Evolutionary conservation across 2,329 filamentous ascomycete genomes (phyloP).

Genomic region (Sclerotinia minor): DNA sequence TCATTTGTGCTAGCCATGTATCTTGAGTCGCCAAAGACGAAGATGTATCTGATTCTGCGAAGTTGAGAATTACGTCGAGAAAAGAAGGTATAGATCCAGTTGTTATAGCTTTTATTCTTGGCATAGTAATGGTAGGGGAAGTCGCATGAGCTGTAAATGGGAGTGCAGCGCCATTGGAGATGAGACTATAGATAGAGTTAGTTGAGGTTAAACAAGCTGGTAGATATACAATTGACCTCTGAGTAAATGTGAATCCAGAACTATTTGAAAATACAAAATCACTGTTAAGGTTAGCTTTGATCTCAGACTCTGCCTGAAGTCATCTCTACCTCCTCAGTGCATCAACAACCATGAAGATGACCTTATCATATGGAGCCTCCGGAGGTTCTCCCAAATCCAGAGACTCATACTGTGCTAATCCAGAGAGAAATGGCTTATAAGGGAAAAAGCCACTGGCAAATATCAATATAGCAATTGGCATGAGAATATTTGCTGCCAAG

Average conservation of each 20-base stretch:
- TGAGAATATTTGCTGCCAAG: conserved; percentile 70
- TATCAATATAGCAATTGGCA: conserved; percentile 70
- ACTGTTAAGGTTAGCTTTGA: conserved; percentile 51
- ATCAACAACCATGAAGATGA: conserved; percentile 98
- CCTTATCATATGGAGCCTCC: conserved; percentile 75
- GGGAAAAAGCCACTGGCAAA: conserved; percentile 96
- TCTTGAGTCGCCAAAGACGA: conserved; percentile 87
- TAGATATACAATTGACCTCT: conserved; percentile 59
- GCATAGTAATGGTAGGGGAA: conserved; percentile 98
- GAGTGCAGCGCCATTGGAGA: conserved; percentile 72
- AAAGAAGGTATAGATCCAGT: conserved; percentile 98
- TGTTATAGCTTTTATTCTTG: conserved; percentile 92
- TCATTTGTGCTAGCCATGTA: conserved; percentile 94
- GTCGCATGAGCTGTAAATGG: conserved; percentile 95
- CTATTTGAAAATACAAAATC: conserved; percentile 85
- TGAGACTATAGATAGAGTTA: conserved; percentile 31
- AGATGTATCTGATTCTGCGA: conserved; percentile 89
- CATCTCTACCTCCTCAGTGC: conserved; percentile 74
- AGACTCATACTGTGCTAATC: conserved; percentile 69
- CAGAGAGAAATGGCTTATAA: conserved; percentile 90
- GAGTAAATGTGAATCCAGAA: conserved; percentile 85
- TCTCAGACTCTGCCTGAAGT: conserved; percentile 2
- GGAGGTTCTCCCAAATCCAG: conserved; percentile 57
- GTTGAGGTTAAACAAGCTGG: conserved; percentile 5
- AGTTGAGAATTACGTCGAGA: conserved; percentile 92